Base-by-base conservation (phyloP, 2,329 filamentous ascomycete species). In the Talaromyces sp. region DNA sequence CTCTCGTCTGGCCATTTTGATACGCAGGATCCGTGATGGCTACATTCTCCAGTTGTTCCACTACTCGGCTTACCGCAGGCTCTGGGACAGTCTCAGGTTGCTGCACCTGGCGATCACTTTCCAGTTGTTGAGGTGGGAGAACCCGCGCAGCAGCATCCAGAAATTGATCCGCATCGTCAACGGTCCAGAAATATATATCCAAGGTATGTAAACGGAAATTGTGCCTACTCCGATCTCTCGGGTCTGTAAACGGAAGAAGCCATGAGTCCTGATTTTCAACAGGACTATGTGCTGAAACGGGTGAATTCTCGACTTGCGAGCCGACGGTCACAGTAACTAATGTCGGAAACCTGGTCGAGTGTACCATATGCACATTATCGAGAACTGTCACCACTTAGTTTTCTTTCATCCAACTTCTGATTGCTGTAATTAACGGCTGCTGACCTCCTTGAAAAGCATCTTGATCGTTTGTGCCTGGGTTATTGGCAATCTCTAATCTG, bases 121-220 rank as follows among this genome's bases (percentile, higher is more conserved):
- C 80, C 8, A 85, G 61, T 57, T 80, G 77, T 5, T 65, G 54
- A 3, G 60, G 66, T 3, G 69, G 61, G 15, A 79, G 64, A 19
- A 77, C 57, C 35, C 62, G 70, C 37, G 70, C 68, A 13, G 70
- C 61, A 7, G 77, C 74, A 58, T 81, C 76, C 10, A 85, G 64
- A 57, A 86, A 82, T 43, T 80, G 73, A 43, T 73, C 75, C 0
- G 81, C 80, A 69, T 87, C 84, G 13, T 83, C 80, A 53, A 76
- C 67, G 2, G 80, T 84, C 84, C 84, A 87, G 64, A 87, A 81
- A 64, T 87, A 87, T 17, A 87, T 68, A 63, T 87, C 84, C 17
- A 87, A 58, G 0, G 82, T 84, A 65, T 86, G 83, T 5, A 87
- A 70, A 54, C 77, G 80, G 28, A 69, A 62, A 63, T 82, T 77